These are phyloP conservation scores for Fusarium anguioides DNA, from an alignment of 2,329 filamentous ascomycete genomes.

Conservation along the genomic window DNA sequence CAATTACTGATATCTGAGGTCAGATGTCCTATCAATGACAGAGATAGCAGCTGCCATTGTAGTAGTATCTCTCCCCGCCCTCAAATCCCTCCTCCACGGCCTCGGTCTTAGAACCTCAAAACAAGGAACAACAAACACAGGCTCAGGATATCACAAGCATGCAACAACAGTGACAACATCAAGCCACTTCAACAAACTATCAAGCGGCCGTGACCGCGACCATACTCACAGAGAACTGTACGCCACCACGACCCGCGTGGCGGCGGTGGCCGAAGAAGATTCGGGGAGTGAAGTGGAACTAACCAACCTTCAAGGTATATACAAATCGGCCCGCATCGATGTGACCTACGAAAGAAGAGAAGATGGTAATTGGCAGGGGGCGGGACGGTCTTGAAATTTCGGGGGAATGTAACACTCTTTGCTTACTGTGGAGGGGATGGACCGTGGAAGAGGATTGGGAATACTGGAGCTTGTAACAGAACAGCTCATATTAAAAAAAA, in stretches of 20 bases:
- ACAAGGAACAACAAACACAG: slow-evolving; percentile 19
- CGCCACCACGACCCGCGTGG: slow-evolving; percentile 21
- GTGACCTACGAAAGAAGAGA: slow-evolving; percentile 33
- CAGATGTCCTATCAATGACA: slow-evolving; percentile 38
- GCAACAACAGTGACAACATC: slow-evolving; percentile 3
- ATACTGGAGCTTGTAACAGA: too few species aligned
- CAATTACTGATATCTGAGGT: not conserved
- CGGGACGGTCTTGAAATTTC: too few species aligned
- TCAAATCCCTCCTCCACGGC: slow-evolving; percentile 36
- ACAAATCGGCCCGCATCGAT: slow-evolving; percentile 40
- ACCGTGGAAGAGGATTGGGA: too few species aligned
- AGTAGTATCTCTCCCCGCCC: slow-evolving; percentile 34
- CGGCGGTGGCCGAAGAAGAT: slow-evolving; percentile 27
- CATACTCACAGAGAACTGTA: slow-evolving; percentile 13
- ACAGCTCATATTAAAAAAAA: too few species aligned
- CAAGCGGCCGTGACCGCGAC: slow-evolving; percentile 34
- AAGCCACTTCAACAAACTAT: slow-evolving; percentile 37
- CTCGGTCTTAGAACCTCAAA: slow-evolving; percentile 30
- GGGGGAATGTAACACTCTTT: too few species aligned
- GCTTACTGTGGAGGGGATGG: too few species aligned
- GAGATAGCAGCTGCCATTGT: slow-evolving; percentile 36
- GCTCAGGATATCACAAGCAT: slow-evolving; percentile 34
- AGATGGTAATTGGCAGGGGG: slow-evolving; percentile 8
- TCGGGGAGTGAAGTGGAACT: slow-evolving; percentile 41
- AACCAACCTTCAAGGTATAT: slow-evolving; percentile 36